phyloP scores from a whole-genome alignment of 1,284 basidiomycete species.

The Tilletia caries region DNA sequence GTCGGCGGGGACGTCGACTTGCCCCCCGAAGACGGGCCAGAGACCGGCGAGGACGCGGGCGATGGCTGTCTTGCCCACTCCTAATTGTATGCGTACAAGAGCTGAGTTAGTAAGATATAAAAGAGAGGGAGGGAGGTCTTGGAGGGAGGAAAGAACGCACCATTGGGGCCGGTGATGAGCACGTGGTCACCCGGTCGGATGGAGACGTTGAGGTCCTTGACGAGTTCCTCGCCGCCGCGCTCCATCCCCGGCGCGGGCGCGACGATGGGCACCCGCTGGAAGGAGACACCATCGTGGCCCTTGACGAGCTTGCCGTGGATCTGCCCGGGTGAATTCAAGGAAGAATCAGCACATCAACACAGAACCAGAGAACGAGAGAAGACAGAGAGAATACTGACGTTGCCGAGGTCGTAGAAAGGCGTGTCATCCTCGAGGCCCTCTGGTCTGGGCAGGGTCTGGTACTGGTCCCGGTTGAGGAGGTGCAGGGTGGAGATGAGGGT shows the following conservation, averaged over 20 bases:
- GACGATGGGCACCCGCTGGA: slow-evolving; percentile 66
- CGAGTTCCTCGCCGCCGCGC: slow-evolving; percentile 64
- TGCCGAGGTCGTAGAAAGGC: slow-evolving; percentile 47
- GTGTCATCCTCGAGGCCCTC: slow-evolving; percentile 32
- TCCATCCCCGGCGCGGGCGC: slow-evolving; percentile 64
- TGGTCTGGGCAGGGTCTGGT: slow-evolving; percentile 45
- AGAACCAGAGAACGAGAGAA: not conserved
- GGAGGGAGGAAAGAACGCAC: slow-evolving; percentile 7
- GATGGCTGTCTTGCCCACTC: slow-evolving; percentile 86
- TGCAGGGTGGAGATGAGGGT: slow-evolving; percentile 81
- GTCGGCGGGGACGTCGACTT: slow-evolving; percentile 42
- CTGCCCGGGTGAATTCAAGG: no score
- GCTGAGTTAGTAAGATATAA: slow-evolving; percentile 29
- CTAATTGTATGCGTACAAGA: not conserved
- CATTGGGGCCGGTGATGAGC: slow-evolving; percentile 81
- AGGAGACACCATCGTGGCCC: slow-evolving; percentile 30
- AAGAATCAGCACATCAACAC: slow-evolving; percentile 26
- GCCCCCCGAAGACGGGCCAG: slow-evolving; percentile 65
- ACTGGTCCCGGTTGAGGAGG: slow-evolving; percentile 50
- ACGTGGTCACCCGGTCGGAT: slow-evolving; percentile 78
- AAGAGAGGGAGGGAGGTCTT: slow-evolving; percentile 29
- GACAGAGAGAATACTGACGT: not conserved
- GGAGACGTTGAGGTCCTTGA: slow-evolving; percentile 69
- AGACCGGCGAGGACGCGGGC: slow-evolving; percentile 84
- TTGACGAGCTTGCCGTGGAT: slow-evolving; percentile 54